A percentile compares a stretch with the other conserved stretches of the same genome.
Conservation (phyloP, 345 rosid species). For the Bruguiera sexangula region DNA sequence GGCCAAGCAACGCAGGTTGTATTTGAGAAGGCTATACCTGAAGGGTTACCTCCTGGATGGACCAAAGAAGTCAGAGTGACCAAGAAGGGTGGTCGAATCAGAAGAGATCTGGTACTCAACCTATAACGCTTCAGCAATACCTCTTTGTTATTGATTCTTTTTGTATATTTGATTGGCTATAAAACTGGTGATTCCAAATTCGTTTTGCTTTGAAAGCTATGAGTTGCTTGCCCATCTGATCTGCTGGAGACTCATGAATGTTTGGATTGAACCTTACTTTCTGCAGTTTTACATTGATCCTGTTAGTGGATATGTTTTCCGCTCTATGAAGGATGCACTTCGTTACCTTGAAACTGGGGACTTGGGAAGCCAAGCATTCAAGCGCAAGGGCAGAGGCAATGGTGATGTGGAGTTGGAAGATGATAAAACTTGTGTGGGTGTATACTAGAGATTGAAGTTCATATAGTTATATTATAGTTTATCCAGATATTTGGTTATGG, state of each 20-base stretch:
- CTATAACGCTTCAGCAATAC: slow-evolving; percentile 6
- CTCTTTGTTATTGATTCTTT: neutral
- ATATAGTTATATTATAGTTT: too few species aligned
- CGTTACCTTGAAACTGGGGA: slow-evolving; percentile 70
- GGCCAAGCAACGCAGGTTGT: slow-evolving; percentile 49
- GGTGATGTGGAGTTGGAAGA: slow-evolving; percentile 42
- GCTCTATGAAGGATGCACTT: slow-evolving; percentile 73
- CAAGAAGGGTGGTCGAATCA: slow-evolving; percentile 44
- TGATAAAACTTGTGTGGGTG: slow-evolving; percentile 47
- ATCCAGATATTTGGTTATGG: too few species aligned
- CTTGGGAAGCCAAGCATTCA: slow-evolving; percentile 56
- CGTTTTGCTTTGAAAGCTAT: slow-evolving; percentile 4
- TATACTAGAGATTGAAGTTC: neutral
- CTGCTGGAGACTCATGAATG: neutral
- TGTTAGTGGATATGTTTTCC: slow-evolving; percentile 67
- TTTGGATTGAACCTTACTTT: slow-evolving; percentile 13
- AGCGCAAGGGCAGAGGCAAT: slow-evolving; percentile 38
- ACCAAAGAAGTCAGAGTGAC: slow-evolving; percentile 63
- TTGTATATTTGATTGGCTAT: neutral
- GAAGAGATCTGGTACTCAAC: slow-evolving; percentile 70
- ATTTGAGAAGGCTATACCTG: slow-evolving; percentile 53
- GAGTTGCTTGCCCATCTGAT: neutral
- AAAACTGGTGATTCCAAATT: neutral
- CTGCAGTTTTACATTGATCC: slow-evolving; percentile 82
- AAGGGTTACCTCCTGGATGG: slow-evolving; percentile 90